Evolutionary conservation across 2,329 filamentous ascomycete genomes (phyloP), one percentile per base, ranked within the genome.

Genomic region (Coniella lustricola): DNA sequence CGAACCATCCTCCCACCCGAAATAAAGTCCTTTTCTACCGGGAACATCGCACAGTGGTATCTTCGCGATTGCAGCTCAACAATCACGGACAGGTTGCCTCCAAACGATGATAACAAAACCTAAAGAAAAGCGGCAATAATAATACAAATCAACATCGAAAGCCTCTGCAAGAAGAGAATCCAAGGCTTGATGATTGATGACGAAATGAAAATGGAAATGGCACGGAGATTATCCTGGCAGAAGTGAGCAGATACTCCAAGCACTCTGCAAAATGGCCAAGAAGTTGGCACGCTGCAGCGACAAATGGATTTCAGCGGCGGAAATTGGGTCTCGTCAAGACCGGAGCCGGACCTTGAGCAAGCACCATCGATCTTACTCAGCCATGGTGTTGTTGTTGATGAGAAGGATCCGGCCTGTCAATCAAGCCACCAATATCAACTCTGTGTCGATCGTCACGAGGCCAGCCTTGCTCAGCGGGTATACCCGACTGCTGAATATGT

Each of bases 341-440:
- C 14, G 14, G 22, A 31, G 38, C n/a, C 38, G 29, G 20, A 14
- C 21, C 13, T 13, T 13, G 3, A 7, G 32, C 3, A 18, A 46
- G 10, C 36, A 40, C 37, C 32, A 39, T 16, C 36, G 20, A 35
- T 35, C 25, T 40, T 33, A 25, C 22, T 53, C 40, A 53, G 39
- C 51, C 48, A 21, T 50, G 48, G 33, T 50, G 56, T 42, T 55
- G 56, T 17, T 59, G 56, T 42, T 55, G 56, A 16, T 59, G 53
- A 54, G 62, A 41, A 55, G 61, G 69, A 56, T 74, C 74, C 20
- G 75, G 72, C 62, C 72, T 77, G 55, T 80, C 81, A 58, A 85
- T 77, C 58, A 80, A 69, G 2, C 79, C 79, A 10, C 73, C 76
- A 53, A 84, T 83, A 56, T 81, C 78, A 42, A 83, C 74, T 14